Base-by-base conservation (phyloP, 306 rosid genomes). In the Amphicarpaea edgeworthii region DNA sequence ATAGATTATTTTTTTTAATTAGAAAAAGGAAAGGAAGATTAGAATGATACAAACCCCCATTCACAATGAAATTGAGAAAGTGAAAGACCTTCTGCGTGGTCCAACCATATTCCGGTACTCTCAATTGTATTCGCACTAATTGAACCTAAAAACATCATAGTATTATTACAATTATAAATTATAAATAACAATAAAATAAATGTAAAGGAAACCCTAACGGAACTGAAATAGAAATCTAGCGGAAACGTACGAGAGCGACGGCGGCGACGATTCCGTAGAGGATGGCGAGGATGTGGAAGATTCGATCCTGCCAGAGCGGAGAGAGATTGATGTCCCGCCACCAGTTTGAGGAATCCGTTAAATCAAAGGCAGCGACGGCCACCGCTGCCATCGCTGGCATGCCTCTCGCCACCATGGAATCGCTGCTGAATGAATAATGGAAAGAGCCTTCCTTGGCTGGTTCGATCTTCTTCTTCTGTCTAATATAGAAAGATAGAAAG, bases 31-130 rank as follows among this genome's bases (percentile, higher is more conserved):
- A 12, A 20, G 49, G 8, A 49, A 55, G 70, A 51, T 15, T 51
- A 14, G 73, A 64, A 79, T 34, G 82, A 86, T 79, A 90, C 92
- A 88, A 83, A 96, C 99, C 98, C 76, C 96, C 96, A 76, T 96
- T 96, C 78, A 96, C 99, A 75, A 96, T 73, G 71, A 92, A 90
- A 81, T 96, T 96, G 85, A 96, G 98, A 79, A 96, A 96, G 91
- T 96, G 99, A 83, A 96, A 96, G 73, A 96, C 99, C 85, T 96
- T 96, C 93, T 96, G 99, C 79, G 99, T 96, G 69, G 99, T 96
- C 99, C 99, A 96, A 63, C 99, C 99, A 73, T 96, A 96, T 79
- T 96, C 99, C 54, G 99, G 99, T 15, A 96, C 99, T 85, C 99
- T 88, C 87, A 89, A 82, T 92, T 96, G 99, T 86, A 96, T 96